phyloP scores from a whole-genome alignment of 1,284 basidiomycete genomes.

The Hemileia vastatrix region DNA sequence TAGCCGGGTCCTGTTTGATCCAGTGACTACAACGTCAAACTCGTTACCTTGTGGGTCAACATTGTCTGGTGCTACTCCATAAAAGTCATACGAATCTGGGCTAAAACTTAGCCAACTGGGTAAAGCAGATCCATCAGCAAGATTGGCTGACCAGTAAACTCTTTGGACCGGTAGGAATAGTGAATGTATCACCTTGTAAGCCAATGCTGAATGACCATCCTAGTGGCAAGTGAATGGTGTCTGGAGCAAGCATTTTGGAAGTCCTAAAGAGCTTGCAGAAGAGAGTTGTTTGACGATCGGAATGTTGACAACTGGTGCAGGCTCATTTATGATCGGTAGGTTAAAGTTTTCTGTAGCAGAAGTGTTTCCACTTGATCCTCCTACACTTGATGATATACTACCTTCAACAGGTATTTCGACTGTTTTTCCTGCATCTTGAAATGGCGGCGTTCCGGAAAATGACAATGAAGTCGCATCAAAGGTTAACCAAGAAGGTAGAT shows the following conservation, averaged over 20 bases:
- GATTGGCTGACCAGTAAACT: constrained; percentile 60
- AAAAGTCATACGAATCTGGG: constrained; percentile 59
- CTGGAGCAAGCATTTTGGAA: no score
- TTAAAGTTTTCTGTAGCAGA: constrained; percentile 51
- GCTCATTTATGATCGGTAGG: constrained; percentile 55
- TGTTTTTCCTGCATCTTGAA: constrained; percentile 24
- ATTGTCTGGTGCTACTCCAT: constrained; percentile 70
- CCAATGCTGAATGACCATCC: constrained; percentile 87
- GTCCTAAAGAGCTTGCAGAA: no score
- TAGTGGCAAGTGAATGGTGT: constrained; percentile 65
- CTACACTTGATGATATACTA: no score
- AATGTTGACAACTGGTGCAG: constrained; percentile 53
- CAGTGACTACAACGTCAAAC: no score
- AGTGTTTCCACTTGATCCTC: no score
- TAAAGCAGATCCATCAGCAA: constrained; percentile 58
- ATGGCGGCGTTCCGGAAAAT: constrained; percentile 55
- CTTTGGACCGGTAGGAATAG: constrained; percentile 42
- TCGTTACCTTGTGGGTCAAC: no score
- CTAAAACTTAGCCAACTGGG: constrained; percentile 70
- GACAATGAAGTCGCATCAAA: constrained; percentile 53
- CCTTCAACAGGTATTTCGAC: constrained; percentile 24
- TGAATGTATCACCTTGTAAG: constrained; percentile 61
- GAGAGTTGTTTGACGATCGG: constrained; percentile 58
- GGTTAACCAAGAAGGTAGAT: constrained; percentile 57
- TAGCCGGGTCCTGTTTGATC: no score